Evolutionary conservation across 139 green algal species (phyloP).

Genomic region (Astrephomene gubernaculifera): DNA sequence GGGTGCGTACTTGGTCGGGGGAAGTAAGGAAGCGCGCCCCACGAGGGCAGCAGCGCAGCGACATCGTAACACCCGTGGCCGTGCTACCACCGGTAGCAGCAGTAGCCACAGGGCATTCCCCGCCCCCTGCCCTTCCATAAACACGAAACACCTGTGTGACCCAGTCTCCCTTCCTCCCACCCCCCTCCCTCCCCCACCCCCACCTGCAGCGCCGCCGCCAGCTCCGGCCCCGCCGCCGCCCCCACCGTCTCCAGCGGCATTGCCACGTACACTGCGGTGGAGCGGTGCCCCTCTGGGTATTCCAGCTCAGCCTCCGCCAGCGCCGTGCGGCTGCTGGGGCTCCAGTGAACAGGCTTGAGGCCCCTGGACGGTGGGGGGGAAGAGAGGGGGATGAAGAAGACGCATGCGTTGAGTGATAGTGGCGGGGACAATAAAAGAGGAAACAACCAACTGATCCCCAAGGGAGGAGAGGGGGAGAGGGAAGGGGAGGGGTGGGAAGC

Average conservation of each 20-base stretch:
- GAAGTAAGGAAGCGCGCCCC: too few species aligned
- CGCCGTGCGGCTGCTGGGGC: conserved; percentile 91
- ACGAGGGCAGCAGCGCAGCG: too few species aligned
- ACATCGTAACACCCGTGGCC: too few species aligned
- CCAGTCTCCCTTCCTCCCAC: not conserved
- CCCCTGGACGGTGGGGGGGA: conserved; percentile 65
- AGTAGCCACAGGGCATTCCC: too few species aligned
- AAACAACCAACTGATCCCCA: too few species aligned
- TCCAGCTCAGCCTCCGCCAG: conserved; percentile 99
- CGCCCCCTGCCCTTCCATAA: not conserved
- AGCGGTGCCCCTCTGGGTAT: conserved; percentile 95
- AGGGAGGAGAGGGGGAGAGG: too few species aligned
- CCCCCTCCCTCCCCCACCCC: conserved; percentile 20
- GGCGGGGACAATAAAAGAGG: too few species aligned
- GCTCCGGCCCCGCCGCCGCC: conserved; percentile 2
- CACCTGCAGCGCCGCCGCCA: conserved; percentile 31
- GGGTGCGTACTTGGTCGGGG: not conserved
- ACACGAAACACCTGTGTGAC: not conserved
- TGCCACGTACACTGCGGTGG: conserved; percentile 90
- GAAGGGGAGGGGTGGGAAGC: too few species aligned
- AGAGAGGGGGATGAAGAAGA: conserved; percentile 33
- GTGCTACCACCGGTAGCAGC: too few species aligned
- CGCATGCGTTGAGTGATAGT: too few species aligned
- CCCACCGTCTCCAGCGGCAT: conserved; percentile 75
- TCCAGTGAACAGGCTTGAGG: conserved; percentile 98